Evolutionary conservation across 1,284 basidiomycete species (phyloP).

Genomic region (Irpex lacteus): DNA sequence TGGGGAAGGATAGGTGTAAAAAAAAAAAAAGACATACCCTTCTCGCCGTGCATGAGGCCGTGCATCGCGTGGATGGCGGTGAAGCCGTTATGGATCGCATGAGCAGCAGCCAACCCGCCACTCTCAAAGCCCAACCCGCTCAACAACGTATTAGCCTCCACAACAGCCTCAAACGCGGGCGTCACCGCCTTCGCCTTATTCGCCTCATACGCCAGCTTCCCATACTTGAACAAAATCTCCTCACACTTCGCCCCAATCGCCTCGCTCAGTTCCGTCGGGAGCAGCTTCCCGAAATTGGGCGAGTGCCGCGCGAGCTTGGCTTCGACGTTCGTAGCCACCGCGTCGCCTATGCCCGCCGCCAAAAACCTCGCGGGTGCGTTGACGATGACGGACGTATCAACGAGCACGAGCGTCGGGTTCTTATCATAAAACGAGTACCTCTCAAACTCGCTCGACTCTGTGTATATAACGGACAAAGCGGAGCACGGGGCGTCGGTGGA

Average conservation of each 20-base stretch:
- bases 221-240: conserved; percentile 35
- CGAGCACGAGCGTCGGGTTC: conserved; percentile 32
- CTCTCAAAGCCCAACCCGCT: conserved; percentile 34
- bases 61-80: conserved; percentile 32
- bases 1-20: no score
- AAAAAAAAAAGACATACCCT: conserved; percentile 28
- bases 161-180: conserved; percentile 33
- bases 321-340: conserved; percentile 35
- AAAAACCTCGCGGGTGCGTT: conserved; percentile 32
- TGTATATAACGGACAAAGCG: conserved; percentile 33
- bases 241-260: conserved; percentile 34
- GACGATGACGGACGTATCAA: conserved; percentile 33
- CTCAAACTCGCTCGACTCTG: conserved; percentile 31
- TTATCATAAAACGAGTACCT: conserved; percentile 32
- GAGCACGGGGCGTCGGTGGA: conserved; percentile 36
- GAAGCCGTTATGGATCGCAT: conserved; percentile 35
- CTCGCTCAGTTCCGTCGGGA: conserved; percentile 29
- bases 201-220: conserved; percentile 33
- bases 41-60: conserved; percentile 32
- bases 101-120: conserved; percentile 33
- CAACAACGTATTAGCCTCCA: conserved; percentile 34
- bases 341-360: conserved; percentile 34
- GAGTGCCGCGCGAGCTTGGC: conserved; percentile 25
- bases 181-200: conserved; percentile 32
- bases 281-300: conserved; percentile 32